Evolutionary conservation across 2,329 filamentous ascomycete species (phyloP).

Genomic region (Trichophaea hybrida): DNA sequence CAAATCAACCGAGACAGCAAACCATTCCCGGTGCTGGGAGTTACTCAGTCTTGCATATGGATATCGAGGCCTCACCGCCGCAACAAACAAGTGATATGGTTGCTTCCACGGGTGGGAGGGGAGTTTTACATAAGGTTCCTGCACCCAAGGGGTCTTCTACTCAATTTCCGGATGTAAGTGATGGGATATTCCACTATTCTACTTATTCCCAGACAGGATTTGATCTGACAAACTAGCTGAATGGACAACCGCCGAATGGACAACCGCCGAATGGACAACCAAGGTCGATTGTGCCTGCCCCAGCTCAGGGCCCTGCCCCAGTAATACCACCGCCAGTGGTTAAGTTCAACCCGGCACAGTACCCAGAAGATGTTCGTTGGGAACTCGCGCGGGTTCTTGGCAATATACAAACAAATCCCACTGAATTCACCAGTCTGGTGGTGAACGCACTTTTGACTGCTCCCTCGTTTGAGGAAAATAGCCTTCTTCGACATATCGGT

Average conservation of each 20-base stretch:
- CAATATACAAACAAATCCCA: conserved; percentile 14
- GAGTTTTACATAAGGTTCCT: conserved; percentile 17
- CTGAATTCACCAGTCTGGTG: conserved; percentile 12
- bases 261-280: neutral
- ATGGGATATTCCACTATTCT: neutral
- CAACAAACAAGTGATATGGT: conserved; percentile 18
- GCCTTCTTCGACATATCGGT: conserved; percentile 18
- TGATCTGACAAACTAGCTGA: conserved; percentile 7
- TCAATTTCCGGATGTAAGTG: neutral
- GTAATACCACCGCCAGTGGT: neutral
- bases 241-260: neutral
- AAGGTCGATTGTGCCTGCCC: conserved; percentile 16
- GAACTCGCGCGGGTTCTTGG: conserved; percentile 18
- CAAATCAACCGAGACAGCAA: neutral
- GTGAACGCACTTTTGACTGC: conserved; percentile 17
- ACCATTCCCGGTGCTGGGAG: conserved; percentile 7
- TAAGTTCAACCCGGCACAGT: conserved; percentile 15
- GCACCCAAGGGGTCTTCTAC: neutral
- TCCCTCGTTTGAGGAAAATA: conserved; percentile 16
- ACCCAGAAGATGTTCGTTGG: conserved; percentile 19
- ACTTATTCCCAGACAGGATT: neutral
- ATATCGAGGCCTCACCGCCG: conserved; percentile 15
- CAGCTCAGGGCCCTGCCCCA: neutral
- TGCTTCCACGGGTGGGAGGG: conserved; percentile 16
- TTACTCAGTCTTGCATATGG: conserved; percentile 22